phyloP scores from a whole-genome alignment of 1,284 basidiomycete genomes.

The Ceratobasidium papillatum region DNA sequence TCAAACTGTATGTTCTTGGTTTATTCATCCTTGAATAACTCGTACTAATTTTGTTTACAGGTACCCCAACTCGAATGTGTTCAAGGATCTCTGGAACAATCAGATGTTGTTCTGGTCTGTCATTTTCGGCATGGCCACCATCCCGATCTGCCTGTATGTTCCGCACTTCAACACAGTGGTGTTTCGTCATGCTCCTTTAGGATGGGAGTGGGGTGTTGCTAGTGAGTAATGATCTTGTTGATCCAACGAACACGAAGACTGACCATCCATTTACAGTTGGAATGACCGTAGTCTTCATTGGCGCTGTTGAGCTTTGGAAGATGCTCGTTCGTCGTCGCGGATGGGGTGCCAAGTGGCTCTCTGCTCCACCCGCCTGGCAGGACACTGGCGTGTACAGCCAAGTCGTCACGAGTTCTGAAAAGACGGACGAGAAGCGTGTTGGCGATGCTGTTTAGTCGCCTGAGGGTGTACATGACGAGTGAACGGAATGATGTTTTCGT shows the following conservation, averaged over 20 bases:
- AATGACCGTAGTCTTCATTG: conserved; percentile 33
- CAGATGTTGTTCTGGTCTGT: conserved; percentile 63
- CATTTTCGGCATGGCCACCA: conserved; percentile 59
- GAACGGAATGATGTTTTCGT: neutral
- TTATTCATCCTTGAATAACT: neutral
- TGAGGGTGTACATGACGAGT: neutral
- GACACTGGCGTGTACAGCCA: conserved; percentile 6
- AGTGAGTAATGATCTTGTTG: neutral
- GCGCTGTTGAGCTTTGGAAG: conserved; percentile 38
- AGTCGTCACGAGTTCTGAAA: neutral
- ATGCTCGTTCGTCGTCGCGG: conserved; percentile 37
- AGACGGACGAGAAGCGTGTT: conserved; percentile 31
- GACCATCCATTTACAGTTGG: neutral
- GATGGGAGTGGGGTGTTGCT: conserved; percentile 59
- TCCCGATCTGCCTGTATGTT: conserved; percentile 63
- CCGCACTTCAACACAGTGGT: conserved; percentile 49
- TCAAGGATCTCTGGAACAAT: conserved; percentile 62
- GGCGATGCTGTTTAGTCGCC: conserved; percentile 17
- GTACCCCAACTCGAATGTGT: conserved; percentile 54
- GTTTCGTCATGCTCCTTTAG: conserved; percentile 57
- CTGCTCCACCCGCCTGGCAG: conserved; percentile 31
- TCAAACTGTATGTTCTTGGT: conserved; percentile 11
- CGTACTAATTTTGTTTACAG: conserved; percentile 37
- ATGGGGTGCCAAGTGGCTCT: conserved; percentile 33
- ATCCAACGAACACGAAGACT: neutral